phyloP scores from a whole-genome alignment of 495 filamentous ascomycete genomes.

The Cryomyces minteri region DNA sequence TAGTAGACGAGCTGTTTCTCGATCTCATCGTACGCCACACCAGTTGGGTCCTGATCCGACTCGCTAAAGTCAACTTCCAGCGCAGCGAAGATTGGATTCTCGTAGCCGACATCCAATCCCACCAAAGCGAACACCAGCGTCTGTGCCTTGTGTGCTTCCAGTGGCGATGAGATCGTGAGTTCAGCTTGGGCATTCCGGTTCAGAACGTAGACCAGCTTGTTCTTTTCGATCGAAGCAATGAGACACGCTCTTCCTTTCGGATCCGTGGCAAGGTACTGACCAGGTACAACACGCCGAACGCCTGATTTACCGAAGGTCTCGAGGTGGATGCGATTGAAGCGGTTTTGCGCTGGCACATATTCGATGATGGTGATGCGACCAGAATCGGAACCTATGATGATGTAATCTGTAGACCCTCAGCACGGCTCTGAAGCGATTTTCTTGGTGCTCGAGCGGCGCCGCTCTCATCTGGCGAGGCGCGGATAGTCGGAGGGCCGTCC shows the following conservation, averaged over 20 bases:
- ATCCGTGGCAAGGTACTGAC: slow-evolving; percentile 86
- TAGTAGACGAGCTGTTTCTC: slow-evolving; percentile 94
- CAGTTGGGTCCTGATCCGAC: slow-evolving; percentile 77
- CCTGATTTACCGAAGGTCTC: slow-evolving; percentile 98
- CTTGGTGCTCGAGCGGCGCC: slow-evolving; percentile 2
- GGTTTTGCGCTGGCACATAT: slow-evolving; percentile 72
- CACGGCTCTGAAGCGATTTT: slow-evolving; percentile 22
- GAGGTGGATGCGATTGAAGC: slow-evolving; percentile 74
- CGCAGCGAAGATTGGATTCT: slow-evolving; percentile 89
- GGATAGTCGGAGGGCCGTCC: slow-evolving; percentile 21
- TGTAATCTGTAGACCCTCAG: slow-evolving; percentile 71
- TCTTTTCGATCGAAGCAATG: slow-evolving; percentile 91
- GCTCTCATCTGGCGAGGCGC: not conserved
- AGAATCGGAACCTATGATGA: slow-evolving; percentile 88
- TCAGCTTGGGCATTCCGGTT: slow-evolving; percentile 90
- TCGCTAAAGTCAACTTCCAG: slow-evolving; percentile 89
- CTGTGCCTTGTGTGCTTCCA: slow-evolving; percentile 96
- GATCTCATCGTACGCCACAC: slow-evolving; percentile 57
- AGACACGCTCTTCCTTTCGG: slow-evolving; percentile 90
- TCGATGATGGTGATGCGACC: slow-evolving; percentile 89
- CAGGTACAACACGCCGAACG: slow-evolving; percentile 82
- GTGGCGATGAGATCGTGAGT: slow-evolving; percentile 85
- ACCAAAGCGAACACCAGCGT: slow-evolving; percentile 76
- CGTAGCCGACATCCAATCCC: slow-evolving; percentile 84
- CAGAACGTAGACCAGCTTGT: slow-evolving; percentile 96